Evolutionary conservation across 2,329 filamentous ascomycete genomes (phyloP).

Genomic region (Exserohilum rostratum): DNA sequence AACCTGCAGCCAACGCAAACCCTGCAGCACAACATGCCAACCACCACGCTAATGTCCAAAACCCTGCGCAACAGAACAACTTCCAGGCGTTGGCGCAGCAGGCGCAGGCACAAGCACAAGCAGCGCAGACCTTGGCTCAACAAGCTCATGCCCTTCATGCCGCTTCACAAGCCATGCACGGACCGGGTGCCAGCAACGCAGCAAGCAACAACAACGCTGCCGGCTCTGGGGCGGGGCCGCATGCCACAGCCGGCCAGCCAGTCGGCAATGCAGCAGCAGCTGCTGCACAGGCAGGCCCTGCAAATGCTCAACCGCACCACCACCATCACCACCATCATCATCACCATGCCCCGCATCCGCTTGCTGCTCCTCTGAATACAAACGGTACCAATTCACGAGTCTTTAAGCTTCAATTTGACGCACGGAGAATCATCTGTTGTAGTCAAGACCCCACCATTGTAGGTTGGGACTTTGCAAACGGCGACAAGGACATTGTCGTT

Average conservation of each 20-base stretch:
- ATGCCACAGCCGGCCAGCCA: constrained; percentile 15
- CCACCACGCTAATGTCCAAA: constrained; percentile 18
- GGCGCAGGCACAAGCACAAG: constrained; percentile 46
- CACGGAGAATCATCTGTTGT: constrained; percentile 90
- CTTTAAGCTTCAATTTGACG: constrained; percentile 97
- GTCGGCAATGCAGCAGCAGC: constrained; percentile 15
- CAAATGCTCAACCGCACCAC: constrained; percentile 19
- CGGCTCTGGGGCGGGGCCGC: constrained; percentile 10
- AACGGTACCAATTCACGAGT: constrained; percentile 65
- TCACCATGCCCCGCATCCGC: constrained; percentile 40
- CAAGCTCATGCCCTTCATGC: constrained; percentile 45
- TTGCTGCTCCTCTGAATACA: constrained; percentile 30
- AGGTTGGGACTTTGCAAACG: constrained; percentile 96
- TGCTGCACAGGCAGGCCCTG: constrained; percentile 25
- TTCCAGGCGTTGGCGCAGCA: constrained; percentile 45
- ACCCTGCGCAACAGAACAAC: constrained; percentile 31
- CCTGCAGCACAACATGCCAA: constrained; percentile 26
- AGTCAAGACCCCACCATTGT: constrained; percentile 91
- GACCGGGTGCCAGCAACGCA: constrained; percentile 20
- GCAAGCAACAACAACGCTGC: constrained; percentile 1
- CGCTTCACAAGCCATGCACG: constrained; percentile 38
- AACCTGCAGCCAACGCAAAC: constrained; percentile 25
- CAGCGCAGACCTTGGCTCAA: constrained; percentile 42
- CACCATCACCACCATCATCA: constrained; percentile 38
- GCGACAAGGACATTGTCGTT: constrained; percentile 78